Evolutionary conservation across 2,329 filamentous ascomycete species (phyloP).

Genomic region (Ophiostoma montium): DNA sequence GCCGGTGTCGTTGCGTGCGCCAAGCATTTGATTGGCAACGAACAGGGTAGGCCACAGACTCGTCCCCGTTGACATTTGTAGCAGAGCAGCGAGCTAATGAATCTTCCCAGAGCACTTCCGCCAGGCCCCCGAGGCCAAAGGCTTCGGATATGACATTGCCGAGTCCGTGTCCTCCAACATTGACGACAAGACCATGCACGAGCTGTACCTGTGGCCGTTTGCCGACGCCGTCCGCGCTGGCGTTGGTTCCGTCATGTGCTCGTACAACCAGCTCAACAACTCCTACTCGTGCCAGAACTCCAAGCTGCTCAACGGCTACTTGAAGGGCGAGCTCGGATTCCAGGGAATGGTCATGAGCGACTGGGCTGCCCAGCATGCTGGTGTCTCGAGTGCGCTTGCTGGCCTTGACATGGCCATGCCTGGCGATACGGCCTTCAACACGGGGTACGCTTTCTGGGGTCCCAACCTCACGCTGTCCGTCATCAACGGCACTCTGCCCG

Average conservation of each 20-base stretch:
- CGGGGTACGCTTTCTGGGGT: constrained; percentile 45
- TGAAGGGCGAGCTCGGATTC: constrained; percentile 53
- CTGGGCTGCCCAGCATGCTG: constrained; percentile 53
- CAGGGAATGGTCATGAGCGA: constrained; percentile 49
- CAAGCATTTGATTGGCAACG: constrained; percentile 58
- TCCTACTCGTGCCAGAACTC: constrained; percentile 54
- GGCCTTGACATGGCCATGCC: constrained; percentile 80
- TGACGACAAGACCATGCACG: constrained; percentile 46
- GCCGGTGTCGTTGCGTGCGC: constrained; percentile 66
- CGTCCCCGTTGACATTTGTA: no score
- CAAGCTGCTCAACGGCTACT: constrained; percentile 43
- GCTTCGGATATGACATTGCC: constrained; percentile 49
- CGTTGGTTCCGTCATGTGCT: constrained; percentile 34
- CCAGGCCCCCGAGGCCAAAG: constrained; percentile 39
- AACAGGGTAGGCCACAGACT: no score
- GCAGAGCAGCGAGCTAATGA: no score
- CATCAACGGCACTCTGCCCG: constrained; percentile 57
- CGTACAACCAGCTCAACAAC: constrained; percentile 52
- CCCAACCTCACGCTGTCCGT: constrained; percentile 55
- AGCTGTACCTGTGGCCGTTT: constrained; percentile 51
- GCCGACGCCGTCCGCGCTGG: constrained; percentile 45
- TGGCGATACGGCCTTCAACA: constrained; percentile 44
- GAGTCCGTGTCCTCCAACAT: constrained; percentile 40
- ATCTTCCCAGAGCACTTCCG: constrained; percentile 66
- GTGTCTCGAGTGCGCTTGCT: constrained; percentile 49